Evolutionary conservation across 1,139 yeast species (phyloP).

Genomic region (Hemisphaericaspora subhashii): DNA sequence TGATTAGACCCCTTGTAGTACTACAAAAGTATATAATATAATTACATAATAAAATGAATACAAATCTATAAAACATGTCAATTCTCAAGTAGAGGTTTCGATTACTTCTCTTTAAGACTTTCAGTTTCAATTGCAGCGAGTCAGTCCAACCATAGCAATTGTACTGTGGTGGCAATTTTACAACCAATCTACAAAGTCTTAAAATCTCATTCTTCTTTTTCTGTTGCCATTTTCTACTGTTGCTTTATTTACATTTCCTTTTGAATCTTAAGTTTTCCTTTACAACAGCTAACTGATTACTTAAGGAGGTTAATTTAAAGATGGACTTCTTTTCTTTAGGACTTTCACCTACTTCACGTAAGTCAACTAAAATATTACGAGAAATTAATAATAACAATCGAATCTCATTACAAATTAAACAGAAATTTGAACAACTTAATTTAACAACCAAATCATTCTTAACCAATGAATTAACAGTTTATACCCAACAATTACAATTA

Average conservation of each 20-base stretch:
- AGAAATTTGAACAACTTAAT: constrained; percentile 13
- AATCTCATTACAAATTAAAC: constrained; percentile 13
- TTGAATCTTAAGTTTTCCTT: not conserved
- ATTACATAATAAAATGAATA: not conserved
- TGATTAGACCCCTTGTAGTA: constrained; percentile 10
- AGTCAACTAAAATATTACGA: constrained; percentile 12
- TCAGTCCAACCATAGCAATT: too few relatives aligned
- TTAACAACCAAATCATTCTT: constrained; percentile 14
- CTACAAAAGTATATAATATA: not conserved
- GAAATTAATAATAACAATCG: constrained; percentile 17
- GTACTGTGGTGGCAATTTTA: too few relatives aligned
- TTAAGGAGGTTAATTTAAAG: constrained; percentile 8
- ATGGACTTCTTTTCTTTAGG: constrained; percentile 19
- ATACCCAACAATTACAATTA: constrained; percentile 14
- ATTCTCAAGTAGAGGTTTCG: too few relatives aligned
- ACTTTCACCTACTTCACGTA: constrained; percentile 11
- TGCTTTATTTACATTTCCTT: not conserved
- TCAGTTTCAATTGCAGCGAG: too few relatives aligned
- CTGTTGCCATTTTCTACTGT: too few relatives aligned
- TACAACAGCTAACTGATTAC: too few relatives aligned
- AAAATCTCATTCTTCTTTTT: too few relatives aligned
- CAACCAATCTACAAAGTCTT: too few relatives aligned
- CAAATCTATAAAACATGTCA: not conserved
- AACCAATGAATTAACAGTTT: constrained; percentile 14
- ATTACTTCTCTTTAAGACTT: too few relatives aligned